phyloP scores from a whole-genome alignment of 257 asterid genomes.

The Rauvolfia tetraphylla region DNA sequence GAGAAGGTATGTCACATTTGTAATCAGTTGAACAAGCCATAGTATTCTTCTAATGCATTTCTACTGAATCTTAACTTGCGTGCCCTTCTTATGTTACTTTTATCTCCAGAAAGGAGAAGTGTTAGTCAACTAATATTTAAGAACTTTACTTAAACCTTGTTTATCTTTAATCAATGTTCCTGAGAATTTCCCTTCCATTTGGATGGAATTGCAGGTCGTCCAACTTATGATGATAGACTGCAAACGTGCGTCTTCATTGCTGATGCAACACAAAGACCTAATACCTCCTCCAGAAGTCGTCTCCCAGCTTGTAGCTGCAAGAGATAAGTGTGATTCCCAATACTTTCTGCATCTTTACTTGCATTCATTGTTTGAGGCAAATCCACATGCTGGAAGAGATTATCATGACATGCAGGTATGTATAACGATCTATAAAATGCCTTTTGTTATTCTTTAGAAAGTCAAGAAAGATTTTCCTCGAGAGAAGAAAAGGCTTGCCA shows the following conservation, averaged over 20 bases:
- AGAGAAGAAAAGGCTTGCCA: neutral
- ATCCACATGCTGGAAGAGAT: slow-evolving; percentile 90
- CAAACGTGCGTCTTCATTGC: slow-evolving; percentile 71
- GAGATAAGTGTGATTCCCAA: slow-evolving; percentile 58
- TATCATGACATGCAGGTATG: slow-evolving; percentile 97
- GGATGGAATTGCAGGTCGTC: slow-evolving; percentile 59
- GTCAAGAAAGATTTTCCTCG: neutral
- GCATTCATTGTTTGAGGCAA: slow-evolving; percentile 68
- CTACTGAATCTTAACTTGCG: neutral
- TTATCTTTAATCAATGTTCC: neutral
- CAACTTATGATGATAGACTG: slow-evolving; percentile 93
- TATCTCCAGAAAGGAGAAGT: neutral
- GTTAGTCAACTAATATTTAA: neutral
- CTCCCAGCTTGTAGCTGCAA: slow-evolving; percentile 70
- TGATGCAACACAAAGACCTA: slow-evolving; percentile 67
- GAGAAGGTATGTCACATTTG: slow-evolving; percentile 57
- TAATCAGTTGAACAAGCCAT: neutral
- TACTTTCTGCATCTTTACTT: slow-evolving; percentile 66
- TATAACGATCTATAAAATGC: slow-evolving; percentile 2
- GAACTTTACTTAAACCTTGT: neutral
- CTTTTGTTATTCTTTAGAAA: slow-evolving; percentile 1
- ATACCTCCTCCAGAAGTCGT: slow-evolving; percentile 81
- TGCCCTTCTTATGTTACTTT: neutral
- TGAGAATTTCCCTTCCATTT: slow-evolving; percentile 13
- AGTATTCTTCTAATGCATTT: neutral